Percentiles rank a stretch among this genome's conserved stretches.
phyloP scores from a whole-genome alignment of 1,284 basidiomycete genomes.

The Agaricales sp. region DNA sequence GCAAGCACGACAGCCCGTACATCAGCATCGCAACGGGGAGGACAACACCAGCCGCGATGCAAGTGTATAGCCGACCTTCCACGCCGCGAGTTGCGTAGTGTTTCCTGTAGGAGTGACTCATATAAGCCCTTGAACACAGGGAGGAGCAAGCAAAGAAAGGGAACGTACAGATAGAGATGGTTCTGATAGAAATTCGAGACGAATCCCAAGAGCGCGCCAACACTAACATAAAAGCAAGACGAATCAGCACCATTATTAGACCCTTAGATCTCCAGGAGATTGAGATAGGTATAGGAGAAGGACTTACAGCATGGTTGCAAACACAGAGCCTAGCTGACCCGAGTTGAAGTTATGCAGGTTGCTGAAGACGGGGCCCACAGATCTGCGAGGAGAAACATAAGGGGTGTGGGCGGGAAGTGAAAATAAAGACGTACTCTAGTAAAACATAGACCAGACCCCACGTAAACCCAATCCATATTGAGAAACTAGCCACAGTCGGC shows the following conservation, averaged over 20 bases:
- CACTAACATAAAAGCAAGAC: conserved; percentile 30
- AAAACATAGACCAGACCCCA: conserved; percentile 74
- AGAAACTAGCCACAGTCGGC: conserved; percentile 61
- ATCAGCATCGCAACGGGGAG: conserved; percentile 60
- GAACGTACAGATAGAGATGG: conserved; percentile 33
- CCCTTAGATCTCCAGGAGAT: not conserved
- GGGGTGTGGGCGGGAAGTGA: not conserved
- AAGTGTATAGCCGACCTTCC: conserved; percentile 64
- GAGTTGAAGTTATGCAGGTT: conserved; percentile 57
- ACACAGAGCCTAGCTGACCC: conserved; percentile 54
- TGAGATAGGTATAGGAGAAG: not conserved
- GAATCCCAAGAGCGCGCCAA: conserved; percentile 54
- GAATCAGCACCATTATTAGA: too few species aligned
- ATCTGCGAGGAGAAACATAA: conserved; percentile 25
- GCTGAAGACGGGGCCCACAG: conserved; percentile 49
- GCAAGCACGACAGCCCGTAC: conserved; percentile 51
- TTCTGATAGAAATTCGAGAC: conserved; percentile 55
- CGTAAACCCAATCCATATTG: conserved; percentile 66
- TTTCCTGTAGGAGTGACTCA: conserved; percentile 25
- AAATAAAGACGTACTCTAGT: conserved; percentile 36
- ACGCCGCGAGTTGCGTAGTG: conserved; percentile 46
- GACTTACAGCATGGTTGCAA: conserved; percentile 47
- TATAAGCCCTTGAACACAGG: too few species aligned
- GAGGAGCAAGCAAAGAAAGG: too few species aligned
- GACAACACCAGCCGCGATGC: conserved; percentile 53